These are phyloP conservation scores for Pseudogymnoascus sp. DNA, from an alignment of 2,329 filamentous ascomycete species.

Conservation along the genomic window DNA sequence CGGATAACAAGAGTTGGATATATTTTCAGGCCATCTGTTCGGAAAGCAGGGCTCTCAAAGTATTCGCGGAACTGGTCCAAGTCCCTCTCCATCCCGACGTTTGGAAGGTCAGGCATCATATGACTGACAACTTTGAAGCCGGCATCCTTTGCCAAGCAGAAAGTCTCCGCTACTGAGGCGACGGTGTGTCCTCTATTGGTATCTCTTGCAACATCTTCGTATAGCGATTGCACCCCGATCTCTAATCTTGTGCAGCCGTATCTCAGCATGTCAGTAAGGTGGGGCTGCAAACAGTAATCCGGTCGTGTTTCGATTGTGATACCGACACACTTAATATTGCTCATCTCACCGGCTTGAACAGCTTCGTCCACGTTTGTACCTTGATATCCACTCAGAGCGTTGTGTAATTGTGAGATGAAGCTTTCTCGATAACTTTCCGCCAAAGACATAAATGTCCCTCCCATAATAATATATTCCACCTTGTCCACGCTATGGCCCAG, in stretches of 20 bases:
- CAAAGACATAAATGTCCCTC: conserved; percentile 97
- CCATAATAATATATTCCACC: conserved; percentile 99
- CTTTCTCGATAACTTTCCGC: conserved; percentile 80
- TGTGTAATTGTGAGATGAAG: conserved; percentile 93
- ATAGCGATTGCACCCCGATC: conserved; percentile 90
- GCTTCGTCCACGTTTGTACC: conserved; percentile 92
- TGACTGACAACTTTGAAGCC: conserved; percentile 98
- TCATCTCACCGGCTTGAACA: conserved; percentile 89
- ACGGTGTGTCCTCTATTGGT: conserved; percentile 97
- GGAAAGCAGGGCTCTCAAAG: conserved; percentile 91
- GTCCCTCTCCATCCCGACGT: conserved; percentile 97
- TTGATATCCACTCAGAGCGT: conserved; percentile 92
- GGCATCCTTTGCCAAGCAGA: conserved; percentile 93
- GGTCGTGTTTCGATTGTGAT: conserved; percentile 97
- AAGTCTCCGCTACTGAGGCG: conserved; percentile 89
- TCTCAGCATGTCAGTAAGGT: conserved; percentile 91
- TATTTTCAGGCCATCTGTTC: conserved; percentile 95
- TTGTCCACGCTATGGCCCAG: conserved; percentile 97
- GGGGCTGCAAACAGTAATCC: conserved; percentile 94
- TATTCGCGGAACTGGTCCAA: conserved; percentile 96
- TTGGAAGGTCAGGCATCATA: conserved; percentile 99
- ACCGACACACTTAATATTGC: conserved; percentile 93
- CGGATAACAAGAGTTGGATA: conserved; percentile 96
- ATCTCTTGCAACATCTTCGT: conserved; percentile 96
- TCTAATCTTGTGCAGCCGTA: conserved; percentile 95